phyloP scores from a whole-genome alignment of 495 filamentous ascomycete species.

The Neurospora sp. region DNA sequence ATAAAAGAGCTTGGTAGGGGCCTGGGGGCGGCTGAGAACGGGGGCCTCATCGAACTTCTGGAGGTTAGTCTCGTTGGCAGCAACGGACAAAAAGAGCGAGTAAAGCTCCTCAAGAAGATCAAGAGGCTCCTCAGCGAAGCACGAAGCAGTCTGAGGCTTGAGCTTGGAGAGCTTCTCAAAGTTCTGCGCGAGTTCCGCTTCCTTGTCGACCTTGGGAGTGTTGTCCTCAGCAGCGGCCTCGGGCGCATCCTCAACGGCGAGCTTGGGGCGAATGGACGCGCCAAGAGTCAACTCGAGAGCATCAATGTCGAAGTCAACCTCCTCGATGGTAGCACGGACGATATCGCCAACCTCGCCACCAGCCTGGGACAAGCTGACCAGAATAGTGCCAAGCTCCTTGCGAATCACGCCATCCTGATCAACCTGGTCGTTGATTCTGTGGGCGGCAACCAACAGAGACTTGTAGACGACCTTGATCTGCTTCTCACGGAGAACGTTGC shows the following conservation, averaged over 20 bases:
- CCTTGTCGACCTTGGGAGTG: slow-evolving; percentile 15
- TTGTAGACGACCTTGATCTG: slow-evolving; percentile 53
- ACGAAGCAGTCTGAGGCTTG: slow-evolving; percentile 33
- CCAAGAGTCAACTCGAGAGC: slow-evolving; percentile 62
- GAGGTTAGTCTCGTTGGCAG: slow-evolving; percentile 39
- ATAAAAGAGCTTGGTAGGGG: slow-evolving; percentile 51
- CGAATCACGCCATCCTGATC: slow-evolving; percentile 43
- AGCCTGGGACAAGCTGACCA: slow-evolving; percentile 51
- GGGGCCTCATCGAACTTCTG: slow-evolving; percentile 47
- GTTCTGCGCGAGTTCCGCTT: slow-evolving; percentile 11
- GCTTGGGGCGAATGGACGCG: slow-evolving; percentile 45
- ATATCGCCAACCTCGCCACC: slow-evolving; percentile 43
- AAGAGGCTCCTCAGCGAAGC: slow-evolving; percentile 32
- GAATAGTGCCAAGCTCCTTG: slow-evolving; percentile 49
- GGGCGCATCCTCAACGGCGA: slow-evolving; percentile 19
- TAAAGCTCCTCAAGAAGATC: slow-evolving; percentile 46
- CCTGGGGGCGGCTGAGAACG: slow-evolving; percentile 46
- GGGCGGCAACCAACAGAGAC: slow-evolving; percentile 48
- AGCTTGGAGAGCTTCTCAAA: slow-evolving; percentile 25
- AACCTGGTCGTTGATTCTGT: slow-evolving; percentile 37
- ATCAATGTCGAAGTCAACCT: slow-evolving; percentile 54
- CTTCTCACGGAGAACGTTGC: slow-evolving; percentile 48
- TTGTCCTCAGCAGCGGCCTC: slow-evolving; percentile 48
- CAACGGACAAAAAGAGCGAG: slow-evolving; percentile 51
- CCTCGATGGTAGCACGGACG: slow-evolving; percentile 48